These are phyloP conservation scores for Boletus eberwhitei DNA, from an alignment of 768 basidiomycete species.

Conservation along the genomic window DNA sequence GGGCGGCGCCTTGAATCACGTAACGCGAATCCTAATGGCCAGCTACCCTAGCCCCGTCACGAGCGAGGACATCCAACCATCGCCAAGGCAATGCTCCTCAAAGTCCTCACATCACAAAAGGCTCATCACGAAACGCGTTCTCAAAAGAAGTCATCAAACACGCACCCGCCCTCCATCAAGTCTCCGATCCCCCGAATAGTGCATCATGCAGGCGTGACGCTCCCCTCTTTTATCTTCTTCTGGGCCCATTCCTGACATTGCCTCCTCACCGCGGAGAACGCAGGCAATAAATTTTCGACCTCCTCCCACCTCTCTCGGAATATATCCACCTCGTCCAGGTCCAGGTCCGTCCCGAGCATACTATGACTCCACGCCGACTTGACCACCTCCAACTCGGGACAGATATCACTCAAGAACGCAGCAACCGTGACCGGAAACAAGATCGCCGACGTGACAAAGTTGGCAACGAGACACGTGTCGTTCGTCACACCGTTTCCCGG, in stretches of 20 bases:
- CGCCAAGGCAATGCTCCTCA: background rate
- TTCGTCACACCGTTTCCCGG: slow-evolving; percentile 12
- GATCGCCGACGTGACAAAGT: slow-evolving; percentile 25
- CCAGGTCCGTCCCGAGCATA: background rate
- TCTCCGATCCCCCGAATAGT: background rate
- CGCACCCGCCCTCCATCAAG: background rate
- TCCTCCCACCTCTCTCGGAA: slow-evolving; percentile 21
- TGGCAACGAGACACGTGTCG: slow-evolving; percentile 2
- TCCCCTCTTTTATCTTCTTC: background rate
- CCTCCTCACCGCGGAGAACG: slow-evolving; percentile 18
- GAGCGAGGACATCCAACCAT: background rate
- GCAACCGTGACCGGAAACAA: slow-evolving; percentile 15
- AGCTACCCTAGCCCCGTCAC: too few relatives aligned
- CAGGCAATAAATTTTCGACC: slow-evolving; percentile 22
- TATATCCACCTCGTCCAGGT: slow-evolving; percentile 4
- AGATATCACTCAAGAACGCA: slow-evolving; percentile 27
- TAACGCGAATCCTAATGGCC: background rate
- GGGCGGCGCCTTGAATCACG: background rate
- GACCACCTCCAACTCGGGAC: slow-evolving; percentile 14
- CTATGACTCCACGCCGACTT: slow-evolving; percentile 12
- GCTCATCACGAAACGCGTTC: background rate
- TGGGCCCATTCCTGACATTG: slow-evolving; percentile 12
- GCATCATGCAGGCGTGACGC: background rate
- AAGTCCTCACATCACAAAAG: background rate
- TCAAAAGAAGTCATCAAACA: background rate